phyloP scores from a whole-genome alignment of 2,329 filamentous ascomycete species.

The Hypoxylon sp. region DNA sequence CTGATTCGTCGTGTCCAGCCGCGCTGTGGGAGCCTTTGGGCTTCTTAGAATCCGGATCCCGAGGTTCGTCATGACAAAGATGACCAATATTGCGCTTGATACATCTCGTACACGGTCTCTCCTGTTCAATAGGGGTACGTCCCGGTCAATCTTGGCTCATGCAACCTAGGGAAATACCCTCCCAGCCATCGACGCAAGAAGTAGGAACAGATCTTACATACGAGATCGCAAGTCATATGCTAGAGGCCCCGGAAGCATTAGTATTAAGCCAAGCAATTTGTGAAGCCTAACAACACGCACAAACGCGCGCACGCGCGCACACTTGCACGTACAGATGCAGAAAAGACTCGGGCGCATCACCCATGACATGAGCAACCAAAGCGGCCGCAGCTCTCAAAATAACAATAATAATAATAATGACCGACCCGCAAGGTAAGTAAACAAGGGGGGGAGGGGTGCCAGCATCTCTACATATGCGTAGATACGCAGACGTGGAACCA shows the following conservation, averaged over 20 bases:
- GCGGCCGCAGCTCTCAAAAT: conserved; percentile 27
- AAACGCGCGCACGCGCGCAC: conserved; percentile 31
- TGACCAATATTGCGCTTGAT: conserved; percentile 99
- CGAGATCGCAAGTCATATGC: conserved; percentile 95
- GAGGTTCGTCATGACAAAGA: conserved; percentile 96
- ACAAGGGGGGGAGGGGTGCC: conserved; percentile 40
- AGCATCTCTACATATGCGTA: conserved; percentile 42
- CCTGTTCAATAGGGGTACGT: conserved; percentile 68
- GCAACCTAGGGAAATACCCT: conserved; percentile 47
- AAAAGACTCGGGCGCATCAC: conserved; percentile 44
- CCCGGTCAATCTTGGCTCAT: conserved; percentile 55
- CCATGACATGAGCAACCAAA: conserved; percentile 44
- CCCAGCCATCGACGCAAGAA: conserved; percentile 52
- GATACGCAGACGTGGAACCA: conserved; percentile 54
- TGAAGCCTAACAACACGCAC: conserved; percentile 46
- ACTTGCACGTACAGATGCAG: conserved; percentile 34
- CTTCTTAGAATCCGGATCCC: conserved; percentile 86
- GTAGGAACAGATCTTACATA: conserved; percentile 68
- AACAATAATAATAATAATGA: conserved; percentile 15
- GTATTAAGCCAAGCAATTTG: conserved; percentile 62
- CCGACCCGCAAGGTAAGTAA: conserved; percentile 37
- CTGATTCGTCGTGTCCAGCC: conserved; percentile 73
- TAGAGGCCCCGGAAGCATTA: conserved; percentile 62
- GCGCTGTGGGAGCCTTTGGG: conserved; percentile 75
- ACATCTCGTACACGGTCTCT: conserved; percentile 96